A percentile compares a stretch with the other conserved stretches of the same genome.
phyloP scores from a whole-genome alignment of 2,329 filamentous ascomycete species.

The Apiospora rasikravindrae region DNA sequence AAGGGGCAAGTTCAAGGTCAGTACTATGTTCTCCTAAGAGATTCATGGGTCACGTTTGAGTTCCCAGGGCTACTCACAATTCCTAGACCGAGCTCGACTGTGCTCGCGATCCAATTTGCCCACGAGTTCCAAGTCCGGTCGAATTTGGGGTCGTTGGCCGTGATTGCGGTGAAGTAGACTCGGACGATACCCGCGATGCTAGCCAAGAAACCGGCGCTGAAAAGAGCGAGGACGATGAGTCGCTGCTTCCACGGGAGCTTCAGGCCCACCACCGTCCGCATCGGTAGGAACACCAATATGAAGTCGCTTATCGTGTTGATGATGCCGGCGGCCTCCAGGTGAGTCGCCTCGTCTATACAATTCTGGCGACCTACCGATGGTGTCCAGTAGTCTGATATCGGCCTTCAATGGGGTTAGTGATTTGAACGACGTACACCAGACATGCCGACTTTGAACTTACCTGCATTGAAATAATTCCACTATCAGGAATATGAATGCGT shows the following conservation, averaged over 20 bases:
- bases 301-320: slow-evolving; percentile 67
- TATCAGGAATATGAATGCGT: slow-evolving; percentile 42
- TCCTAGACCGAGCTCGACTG: slow-evolving; percentile 49
- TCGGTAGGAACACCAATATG: slow-evolving; percentile 56
- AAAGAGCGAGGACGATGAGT: slow-evolving; percentile 51
- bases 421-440: slow-evolving; percentile 31
- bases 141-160: slow-evolving; percentile 32
- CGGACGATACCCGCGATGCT: slow-evolving; percentile 44
- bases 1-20: neutral
- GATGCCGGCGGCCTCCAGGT: slow-evolving; percentile 59
- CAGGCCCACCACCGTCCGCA: slow-evolving; percentile 50
- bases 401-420: slow-evolving; percentile 36
- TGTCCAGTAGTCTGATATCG: slow-evolving; percentile 46
- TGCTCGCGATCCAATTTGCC: slow-evolving; percentile 41
- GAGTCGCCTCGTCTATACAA: slow-evolving; percentile 54
- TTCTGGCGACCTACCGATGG: slow-evolving; percentile 28
- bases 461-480: slow-evolving; percentile 46
- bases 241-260: slow-evolving; percentile 54
- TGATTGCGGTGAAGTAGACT: slow-evolving; percentile 42
- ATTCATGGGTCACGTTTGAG: neutral
- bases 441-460: slow-evolving; percentile 31
- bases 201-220: slow-evolving; percentile 56
- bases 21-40: neutral
- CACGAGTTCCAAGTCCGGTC: slow-evolving; percentile 45
- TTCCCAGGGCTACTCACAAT: slow-evolving; percentile 40